Conservation (phyloP, 2,329 filamentous ascomycete species). For the Tolypocladium cylindrosporum region DNA sequence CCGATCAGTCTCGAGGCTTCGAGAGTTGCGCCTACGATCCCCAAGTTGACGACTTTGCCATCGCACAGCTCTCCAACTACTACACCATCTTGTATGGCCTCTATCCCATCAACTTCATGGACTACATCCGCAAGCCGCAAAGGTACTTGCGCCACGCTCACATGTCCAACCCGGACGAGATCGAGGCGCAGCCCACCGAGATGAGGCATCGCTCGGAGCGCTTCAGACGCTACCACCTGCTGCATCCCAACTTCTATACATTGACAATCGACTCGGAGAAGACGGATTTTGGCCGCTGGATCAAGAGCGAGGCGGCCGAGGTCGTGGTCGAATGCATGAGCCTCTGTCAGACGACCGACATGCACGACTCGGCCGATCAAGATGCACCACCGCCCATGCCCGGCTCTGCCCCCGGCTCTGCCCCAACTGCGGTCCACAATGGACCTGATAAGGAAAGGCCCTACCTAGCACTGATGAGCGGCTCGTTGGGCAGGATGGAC, state of each 20-base stretch:
- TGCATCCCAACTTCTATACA: slow-evolving; percentile 79
- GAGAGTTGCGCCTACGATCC: slow-evolving; percentile 52
- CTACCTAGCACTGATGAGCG: slow-evolving; percentile 30
- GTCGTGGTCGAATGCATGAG: slow-evolving; percentile 72
- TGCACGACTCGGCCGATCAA: slow-evolving; percentile 13
- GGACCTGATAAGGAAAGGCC: slow-evolving; percentile 21
- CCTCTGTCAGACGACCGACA: slow-evolving; percentile 34
- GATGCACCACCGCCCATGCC: slow-evolving; percentile 11
- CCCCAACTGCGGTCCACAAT: slow-evolving; percentile 13
- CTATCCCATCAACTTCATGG: slow-evolving; percentile 79
- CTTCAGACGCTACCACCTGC: slow-evolving; percentile 61
- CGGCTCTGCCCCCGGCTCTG: slow-evolving; percentile 9
- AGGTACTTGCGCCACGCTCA: slow-evolving; percentile 67
- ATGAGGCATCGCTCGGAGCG: slow-evolving; percentile 67
- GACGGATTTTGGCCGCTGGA: slow-evolving; percentile 65
- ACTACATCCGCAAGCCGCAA: slow-evolving; percentile 74
- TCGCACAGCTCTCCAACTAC: slow-evolving; percentile 62
- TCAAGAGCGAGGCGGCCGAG: slow-evolving; percentile 70
- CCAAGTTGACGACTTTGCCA: slow-evolving; percentile 50
- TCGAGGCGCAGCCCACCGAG: slow-evolving; percentile 69
- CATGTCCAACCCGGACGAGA: slow-evolving; percentile 58
- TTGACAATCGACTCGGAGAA: slow-evolving; percentile 73
- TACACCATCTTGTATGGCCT: slow-evolving; percentile 77
- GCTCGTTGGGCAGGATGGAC: slow-evolving; percentile 26
- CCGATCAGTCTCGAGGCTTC: slow-evolving; percentile 38